Evolutionary conservation across 805 yeast genomes (phyloP).

Genomic region (Barnettozyma vustinii): DNA sequence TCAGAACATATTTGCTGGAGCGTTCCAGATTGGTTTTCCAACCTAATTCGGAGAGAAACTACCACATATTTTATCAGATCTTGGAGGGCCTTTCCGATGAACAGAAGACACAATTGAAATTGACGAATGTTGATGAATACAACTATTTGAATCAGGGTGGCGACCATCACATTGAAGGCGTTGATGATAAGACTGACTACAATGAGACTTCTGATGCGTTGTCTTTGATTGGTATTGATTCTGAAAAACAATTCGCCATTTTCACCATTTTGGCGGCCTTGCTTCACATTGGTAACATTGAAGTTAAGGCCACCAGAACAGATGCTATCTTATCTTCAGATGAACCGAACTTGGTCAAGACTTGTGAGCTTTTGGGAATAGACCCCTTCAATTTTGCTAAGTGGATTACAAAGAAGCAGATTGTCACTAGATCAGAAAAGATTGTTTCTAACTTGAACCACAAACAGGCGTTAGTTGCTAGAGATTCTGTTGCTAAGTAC

Average conservation of each 20-base stretch:
- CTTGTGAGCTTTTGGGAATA: slow-evolving; percentile 79
- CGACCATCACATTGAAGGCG: slow-evolving; percentile 58
- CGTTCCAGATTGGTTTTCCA: slow-evolving; percentile 93
- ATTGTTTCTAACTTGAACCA: slow-evolving; percentile 78
- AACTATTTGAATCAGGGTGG: slow-evolving; percentile 90
- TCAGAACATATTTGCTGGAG: slow-evolving; percentile 88
- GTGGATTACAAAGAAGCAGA: slow-evolving; percentile 92
- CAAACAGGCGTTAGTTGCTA: slow-evolving; percentile 82
- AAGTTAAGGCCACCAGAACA: slow-evolving; percentile 75
- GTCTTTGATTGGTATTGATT: slow-evolving; percentile 66
- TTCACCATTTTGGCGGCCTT: slow-evolving; percentile 82
- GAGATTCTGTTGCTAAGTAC: slow-evolving; percentile 96
- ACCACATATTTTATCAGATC: slow-evolving; percentile 90
- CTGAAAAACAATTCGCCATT: slow-evolving; percentile 55
- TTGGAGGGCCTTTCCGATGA: slow-evolving; percentile 60
- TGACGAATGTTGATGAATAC: slow-evolving; percentile 62
- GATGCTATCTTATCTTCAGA: slow-evolving; percentile 79
- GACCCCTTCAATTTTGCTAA: slow-evolving; percentile 70
- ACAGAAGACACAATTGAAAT: slow-evolving; percentile 51
- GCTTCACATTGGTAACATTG: slow-evolving; percentile 89
- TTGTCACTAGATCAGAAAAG: slow-evolving; percentile 87
- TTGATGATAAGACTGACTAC: slow-evolving; percentile 82
- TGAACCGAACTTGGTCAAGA: slow-evolving; percentile 78
- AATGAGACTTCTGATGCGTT: slow-evolving; percentile 71
- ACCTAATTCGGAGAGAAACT: slow-evolving; percentile 85